A percentile compares a stretch with the other conserved stretches of the same genome.
These are phyloP conservation scores for Barbatosphaeria neglecta DNA, from an alignment of 495 filamentous ascomycete genomes.

Conservation along the genomic window DNA sequence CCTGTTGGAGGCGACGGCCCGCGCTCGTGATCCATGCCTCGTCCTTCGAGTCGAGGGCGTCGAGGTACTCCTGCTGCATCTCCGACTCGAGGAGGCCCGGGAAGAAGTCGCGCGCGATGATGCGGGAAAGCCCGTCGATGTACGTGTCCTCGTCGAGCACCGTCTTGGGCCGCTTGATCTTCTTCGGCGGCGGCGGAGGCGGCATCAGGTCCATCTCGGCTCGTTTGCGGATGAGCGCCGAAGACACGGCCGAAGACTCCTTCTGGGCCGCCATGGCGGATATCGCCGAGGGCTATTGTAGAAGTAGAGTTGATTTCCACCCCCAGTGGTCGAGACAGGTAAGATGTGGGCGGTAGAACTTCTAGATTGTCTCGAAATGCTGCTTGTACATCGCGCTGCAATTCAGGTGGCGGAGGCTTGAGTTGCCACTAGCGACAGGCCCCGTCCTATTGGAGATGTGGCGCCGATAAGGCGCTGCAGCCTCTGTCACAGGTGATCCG, in stretches of 20 bases:
- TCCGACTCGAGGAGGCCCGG: slow-evolving; percentile 79
- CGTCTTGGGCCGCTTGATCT: slow-evolving; percentile 82
- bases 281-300: background rate
- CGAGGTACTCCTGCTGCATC: slow-evolving; percentile 80
- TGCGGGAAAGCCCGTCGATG: slow-evolving; percentile 79
- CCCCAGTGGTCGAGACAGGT: too few relatives aligned
- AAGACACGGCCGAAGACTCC: slow-evolving; percentile 9
- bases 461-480: too few relatives aligned
- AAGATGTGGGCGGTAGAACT: too few relatives aligned
- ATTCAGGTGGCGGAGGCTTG: too few relatives aligned
- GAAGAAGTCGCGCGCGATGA: slow-evolving; percentile 95
- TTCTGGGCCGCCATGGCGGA: slow-evolving; percentile 22
- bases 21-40: slow-evolving; percentile 77
- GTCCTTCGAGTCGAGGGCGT: slow-evolving; percentile 78
- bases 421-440: too few relatives aligned
- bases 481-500: too few relatives aligned
- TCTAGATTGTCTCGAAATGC: too few relatives aligned
- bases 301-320: too few relatives aligned
- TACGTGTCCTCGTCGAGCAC: slow-evolving; percentile 93
- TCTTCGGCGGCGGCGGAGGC: slow-evolving; percentile 75
- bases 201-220: slow-evolving; percentile 72
- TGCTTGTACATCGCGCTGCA: too few relatives aligned
- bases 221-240: slow-evolving; percentile 53
- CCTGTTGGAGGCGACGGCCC: slow-evolving; percentile 55
- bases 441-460: background rate